Conservation (phyloP, 139 green algal genomes). For the Chlorella sp. region DNA sequence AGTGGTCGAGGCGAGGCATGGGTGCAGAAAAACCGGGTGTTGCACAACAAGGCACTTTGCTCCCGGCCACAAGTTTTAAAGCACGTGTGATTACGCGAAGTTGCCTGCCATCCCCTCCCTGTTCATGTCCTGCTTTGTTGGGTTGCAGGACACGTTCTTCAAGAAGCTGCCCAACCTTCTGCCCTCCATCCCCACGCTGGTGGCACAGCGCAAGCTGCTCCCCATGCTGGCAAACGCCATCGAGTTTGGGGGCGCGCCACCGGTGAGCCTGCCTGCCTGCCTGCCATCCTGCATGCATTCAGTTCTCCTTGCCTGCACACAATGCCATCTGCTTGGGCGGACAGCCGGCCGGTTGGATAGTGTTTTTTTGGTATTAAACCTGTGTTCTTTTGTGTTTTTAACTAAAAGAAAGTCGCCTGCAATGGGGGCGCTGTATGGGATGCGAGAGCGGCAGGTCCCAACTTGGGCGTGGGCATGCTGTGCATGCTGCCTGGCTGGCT, state of each 20-base stretch:
- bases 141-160: constrained; percentile 79
- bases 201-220: constrained; percentile 90
- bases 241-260: constrained; percentile 91
- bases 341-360: too few relatives aligned
- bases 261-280: constrained; percentile 21
- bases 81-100: too few relatives aligned
- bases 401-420: too few relatives aligned
- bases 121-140: neutral
- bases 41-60: too few relatives aligned
- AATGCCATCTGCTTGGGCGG: neutral
- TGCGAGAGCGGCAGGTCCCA: too few relatives aligned
- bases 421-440: neutral
- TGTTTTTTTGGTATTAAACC: neutral
- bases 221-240: constrained; percentile 88
- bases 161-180: constrained; percentile 65
- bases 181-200: constrained; percentile 64
- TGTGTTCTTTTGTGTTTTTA: neutral
- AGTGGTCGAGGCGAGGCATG: too few relatives aligned
- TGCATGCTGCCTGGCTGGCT: too few relatives aligned
- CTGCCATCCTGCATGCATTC: neutral
- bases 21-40: too few relatives aligned
- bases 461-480: too few relatives aligned
- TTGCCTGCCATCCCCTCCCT: neutral
- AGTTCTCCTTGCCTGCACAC: too few relatives aligned
- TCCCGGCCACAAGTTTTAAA: too few relatives aligned